Base-by-base conservation (phyloP, 2,329 filamentous ascomycete genomes). In the Fusarium sp. region DNA sequence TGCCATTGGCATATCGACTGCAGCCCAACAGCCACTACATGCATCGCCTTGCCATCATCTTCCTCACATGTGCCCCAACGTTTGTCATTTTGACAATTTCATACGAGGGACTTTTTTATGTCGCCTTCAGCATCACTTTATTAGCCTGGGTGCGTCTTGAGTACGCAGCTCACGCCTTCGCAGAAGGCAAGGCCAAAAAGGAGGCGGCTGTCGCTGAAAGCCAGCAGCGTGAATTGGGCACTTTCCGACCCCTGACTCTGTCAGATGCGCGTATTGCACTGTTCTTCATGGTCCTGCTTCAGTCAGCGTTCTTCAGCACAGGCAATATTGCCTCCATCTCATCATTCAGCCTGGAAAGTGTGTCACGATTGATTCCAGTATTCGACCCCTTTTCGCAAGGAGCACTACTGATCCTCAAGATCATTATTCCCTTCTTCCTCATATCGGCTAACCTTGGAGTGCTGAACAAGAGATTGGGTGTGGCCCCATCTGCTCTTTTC, bases 51-150 rank as follows among this genome's bases (percentile, higher is more conserved):
- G 87, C 94, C 71, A 88, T 97, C 73, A 90, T 98, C 57, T 99
- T 98, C 82, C 85, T 99, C 51, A 92, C 94, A 7, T 98, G 97
- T 78, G 92, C 95, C 0, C 96, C 96, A 0, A 92, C 92, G 3
- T 99, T 98, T 80, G 92, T 99, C 77, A 95, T 99, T 75, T 88
- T 99, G 53, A 97, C 94, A 10, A 98, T 98, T 74, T 98, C 95
- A 1, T 99, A 97, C 81, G 96, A 99, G 80, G 95, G 95, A 0
- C 86, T 99, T 4, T 99, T 99, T 80, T 99, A 98, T 80, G 89
- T 98, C 64, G 90, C 91, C 13, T 99, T 98, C 80, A 94, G 91
- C 76, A 83, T 92, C 57, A 92, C 91, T 24, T 83, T 99, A 7
- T 85, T 97, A 54, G 90, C 91, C 58, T 99, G 96, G 96, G 93